These are phyloP conservation scores for Populus hybrid DNA, from an alignment of 441 rosid species.

Conservation along the genomic window DNA sequence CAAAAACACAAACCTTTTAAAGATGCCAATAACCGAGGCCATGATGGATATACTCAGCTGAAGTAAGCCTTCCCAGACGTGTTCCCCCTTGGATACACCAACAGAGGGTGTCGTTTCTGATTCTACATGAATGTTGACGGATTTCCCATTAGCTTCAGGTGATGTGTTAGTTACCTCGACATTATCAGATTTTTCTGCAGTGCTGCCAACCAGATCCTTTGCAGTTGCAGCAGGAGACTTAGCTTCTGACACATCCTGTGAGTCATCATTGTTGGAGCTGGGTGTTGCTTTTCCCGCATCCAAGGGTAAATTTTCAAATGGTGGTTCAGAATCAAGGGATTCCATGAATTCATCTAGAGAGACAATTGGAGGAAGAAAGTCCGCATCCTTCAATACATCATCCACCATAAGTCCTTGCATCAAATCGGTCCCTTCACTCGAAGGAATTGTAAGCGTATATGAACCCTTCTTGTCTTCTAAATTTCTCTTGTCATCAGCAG, in stretches of 20 bases:
- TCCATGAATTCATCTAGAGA: constrained; percentile 87
- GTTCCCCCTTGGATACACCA: constrained; percentile 41
- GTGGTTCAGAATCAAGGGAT: constrained; percentile 70
- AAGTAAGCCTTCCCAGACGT: constrained; percentile 74
- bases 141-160: constrained; percentile 24
- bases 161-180: constrained; percentile 20
- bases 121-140: constrained; percentile 23
- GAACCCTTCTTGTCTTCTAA: constrained; percentile 28
- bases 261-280: constrained; percentile 41
- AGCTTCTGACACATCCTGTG: constrained; percentile 26
- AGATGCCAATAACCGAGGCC: constrained; percentile 57
- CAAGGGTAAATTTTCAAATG: constrained; percentile 58
- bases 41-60: constrained; percentile 57
- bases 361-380: constrained; percentile 81
- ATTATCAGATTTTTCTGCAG: constrained; percentile 31
- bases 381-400: constrained; percentile 73
- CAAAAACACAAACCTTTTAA: constrained; percentile 57
- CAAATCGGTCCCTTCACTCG: constrained; percentile 48
- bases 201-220: constrained; percentile 25
- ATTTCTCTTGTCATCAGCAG: constrained; percentile 31
- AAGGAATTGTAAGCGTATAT: constrained; percentile 51
- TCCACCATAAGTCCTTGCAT: constrained; percentile 66
- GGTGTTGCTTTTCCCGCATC: constrained; percentile 38
- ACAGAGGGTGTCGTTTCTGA: constrained; percentile 18
- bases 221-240: constrained; percentile 39